Evolutionary conservation across 495 filamentous ascomycete species (phyloP).

Genomic region (Pseudoneurospora amorphoporcata): DNA sequence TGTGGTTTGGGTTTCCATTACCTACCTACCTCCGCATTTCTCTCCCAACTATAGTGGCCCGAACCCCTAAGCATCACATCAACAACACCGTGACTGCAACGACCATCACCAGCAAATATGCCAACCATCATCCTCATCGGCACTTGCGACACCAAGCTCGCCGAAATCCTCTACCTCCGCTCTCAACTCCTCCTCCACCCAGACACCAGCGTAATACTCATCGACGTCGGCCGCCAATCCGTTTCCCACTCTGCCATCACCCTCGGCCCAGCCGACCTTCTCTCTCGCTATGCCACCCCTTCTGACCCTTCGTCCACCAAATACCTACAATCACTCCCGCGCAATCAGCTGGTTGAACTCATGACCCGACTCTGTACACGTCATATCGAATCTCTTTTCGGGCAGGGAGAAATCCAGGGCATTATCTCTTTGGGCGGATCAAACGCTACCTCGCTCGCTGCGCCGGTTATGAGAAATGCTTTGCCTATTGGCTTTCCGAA

Average conservation of each 20-base stretch:
- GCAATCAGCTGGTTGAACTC: slow-evolving; percentile 32
- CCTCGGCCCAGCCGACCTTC: slow-evolving; percentile 30
- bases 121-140: slow-evolving; percentile 49
- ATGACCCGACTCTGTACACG: slow-evolving; percentile 34
- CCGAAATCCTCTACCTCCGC: slow-evolving; percentile 48
- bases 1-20: not conserved
- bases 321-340: not conserved
- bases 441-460: slow-evolving; percentile 45
- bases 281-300: not conserved
- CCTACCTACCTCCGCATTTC: not conserved
- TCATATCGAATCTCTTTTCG: slow-evolving; percentile 25
- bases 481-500: slow-evolving; percentile 58
- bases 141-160: slow-evolving; percentile 59
- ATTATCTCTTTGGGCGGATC: slow-evolving; percentile 49
- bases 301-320: no score
- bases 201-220: slow-evolving; percentile 29
- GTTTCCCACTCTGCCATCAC: slow-evolving; percentile 35
- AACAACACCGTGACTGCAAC: not conserved
- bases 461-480: slow-evolving; percentile 46
- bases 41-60: not conserved
- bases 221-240: slow-evolving; percentile 45
- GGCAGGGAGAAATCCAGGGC: slow-evolving; percentile 34
- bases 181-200: slow-evolving; percentile 28
- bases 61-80: not conserved
- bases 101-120: slow-evolving; percentile 12